Percentiles rank a stretch among this genome's conserved stretches.
These are phyloP conservation scores for Cladosporium colombiae DNA, from an alignment of 2,329 filamentous ascomycete genomes.

Conservation along the genomic window DNA sequence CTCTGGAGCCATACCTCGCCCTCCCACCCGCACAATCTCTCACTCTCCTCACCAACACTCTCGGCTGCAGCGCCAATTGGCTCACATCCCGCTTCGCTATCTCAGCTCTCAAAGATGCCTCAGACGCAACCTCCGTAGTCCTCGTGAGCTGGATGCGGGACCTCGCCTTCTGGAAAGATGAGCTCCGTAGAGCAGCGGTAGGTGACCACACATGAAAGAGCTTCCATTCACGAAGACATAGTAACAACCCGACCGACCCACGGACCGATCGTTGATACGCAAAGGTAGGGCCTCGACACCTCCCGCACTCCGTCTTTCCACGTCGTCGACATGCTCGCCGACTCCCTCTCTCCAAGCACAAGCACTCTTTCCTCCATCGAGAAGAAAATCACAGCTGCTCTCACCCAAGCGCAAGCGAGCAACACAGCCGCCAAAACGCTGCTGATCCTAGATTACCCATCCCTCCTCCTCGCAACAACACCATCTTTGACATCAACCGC, in stretches of 20 bases:
- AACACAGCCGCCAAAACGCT: constrained; percentile 33
- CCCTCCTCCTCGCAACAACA: constrained; percentile 43
- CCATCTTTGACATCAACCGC: constrained; percentile 28
- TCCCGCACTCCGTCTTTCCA: constrained; percentile 52
- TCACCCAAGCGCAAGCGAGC: constrained; percentile 21
- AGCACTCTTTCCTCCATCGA: constrained; percentile 9
- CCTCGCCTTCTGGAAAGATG: constrained; percentile 74
- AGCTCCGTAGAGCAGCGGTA: constrained; percentile 43
- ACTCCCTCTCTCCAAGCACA: constrained; percentile 15
- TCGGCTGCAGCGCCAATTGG: constrained; percentile 56
- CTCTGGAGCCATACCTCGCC: constrained; percentile 64
- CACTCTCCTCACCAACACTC: constrained; percentile 67
- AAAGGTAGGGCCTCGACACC: constrained; percentile 20
- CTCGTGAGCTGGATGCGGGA: constrained; percentile 83
- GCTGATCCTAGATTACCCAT: constrained; percentile 49
- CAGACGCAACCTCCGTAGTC: constrained; percentile 53
- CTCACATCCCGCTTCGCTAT: constrained; percentile 55
- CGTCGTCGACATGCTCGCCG: constrained; percentile 69
- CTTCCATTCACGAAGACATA: neutral
- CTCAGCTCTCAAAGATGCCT: constrained; percentile 43
- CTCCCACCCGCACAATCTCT: constrained; percentile 62
- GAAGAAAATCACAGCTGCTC: constrained; percentile 11
- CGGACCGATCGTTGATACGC: constrained; percentile 14
- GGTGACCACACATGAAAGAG: neutral
- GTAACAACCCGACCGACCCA: neutral